These are phyloP conservation scores for Tolypocladium endophyticum DNA, from an alignment of 2,329 filamentous ascomycete genomes.

Conservation along the genomic window DNA sequence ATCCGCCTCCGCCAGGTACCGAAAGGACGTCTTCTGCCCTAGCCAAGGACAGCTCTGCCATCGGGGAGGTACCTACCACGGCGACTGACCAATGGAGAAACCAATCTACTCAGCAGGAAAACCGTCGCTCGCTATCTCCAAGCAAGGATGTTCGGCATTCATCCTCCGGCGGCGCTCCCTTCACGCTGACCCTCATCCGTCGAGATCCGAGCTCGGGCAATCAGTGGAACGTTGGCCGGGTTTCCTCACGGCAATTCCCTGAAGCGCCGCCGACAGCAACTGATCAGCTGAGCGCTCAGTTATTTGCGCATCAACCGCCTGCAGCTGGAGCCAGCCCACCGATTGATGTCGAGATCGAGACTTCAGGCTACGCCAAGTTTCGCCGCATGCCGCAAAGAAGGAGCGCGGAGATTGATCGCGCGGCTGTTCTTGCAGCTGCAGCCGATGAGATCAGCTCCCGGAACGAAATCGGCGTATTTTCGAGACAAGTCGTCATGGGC, in stretches of 20 bases:
- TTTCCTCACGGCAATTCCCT: slow-evolving; percentile 45
- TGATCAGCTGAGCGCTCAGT: slow-evolving; percentile 10
- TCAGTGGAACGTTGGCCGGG: slow-evolving; percentile 67
- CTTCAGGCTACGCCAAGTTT: slow-evolving; percentile 47
- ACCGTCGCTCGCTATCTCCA: slow-evolving; percentile 26
- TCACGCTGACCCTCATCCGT: slow-evolving; percentile 57
- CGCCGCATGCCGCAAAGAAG: slow-evolving; percentile 33
- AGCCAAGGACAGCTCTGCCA: not conserved
- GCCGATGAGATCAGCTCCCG: slow-evolving; percentile 4
- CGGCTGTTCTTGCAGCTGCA: slow-evolving; percentile 6
- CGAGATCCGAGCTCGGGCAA: slow-evolving; percentile 56
- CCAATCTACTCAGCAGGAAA: not conserved
- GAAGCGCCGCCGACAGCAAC: slow-evolving; percentile 19
- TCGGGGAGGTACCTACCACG: not conserved
- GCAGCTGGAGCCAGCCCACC: slow-evolving; percentile 19
- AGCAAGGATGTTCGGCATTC: slow-evolving; percentile 17
- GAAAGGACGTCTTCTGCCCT: not conserved
- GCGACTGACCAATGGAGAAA: slow-evolving; percentile 2
- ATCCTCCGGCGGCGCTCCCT: slow-evolving; percentile 28
- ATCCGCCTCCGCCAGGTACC: not conserved
- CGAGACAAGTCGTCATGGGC: slow-evolving; percentile 46
- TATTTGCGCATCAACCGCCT: slow-evolving; percentile 5
- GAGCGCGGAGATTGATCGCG: slow-evolving; percentile 18
- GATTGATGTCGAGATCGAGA: slow-evolving; percentile 43
- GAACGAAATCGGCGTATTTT: slow-evolving; percentile 28